phyloP scores from a whole-genome alignment of 192 early-diverging fungal species.

The Backusella tuberculispora region DNA sequence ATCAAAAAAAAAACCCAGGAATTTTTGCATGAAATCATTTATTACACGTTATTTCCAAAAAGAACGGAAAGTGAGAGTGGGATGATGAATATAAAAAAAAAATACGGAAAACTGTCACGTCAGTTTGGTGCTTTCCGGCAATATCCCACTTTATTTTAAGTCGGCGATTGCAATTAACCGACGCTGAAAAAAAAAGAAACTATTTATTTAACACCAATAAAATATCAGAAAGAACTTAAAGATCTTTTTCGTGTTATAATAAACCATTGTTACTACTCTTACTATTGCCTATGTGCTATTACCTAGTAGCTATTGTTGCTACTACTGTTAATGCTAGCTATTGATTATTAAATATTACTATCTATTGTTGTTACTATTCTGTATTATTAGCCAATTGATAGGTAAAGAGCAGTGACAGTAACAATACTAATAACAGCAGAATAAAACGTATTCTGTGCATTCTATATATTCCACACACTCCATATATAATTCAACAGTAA shows the following conservation, averaged over 20 bases:
- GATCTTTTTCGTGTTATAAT: not conserved
- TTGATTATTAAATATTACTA: too few relatives aligned
- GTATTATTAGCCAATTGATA: too few relatives aligned
- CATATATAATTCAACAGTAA: not conserved
- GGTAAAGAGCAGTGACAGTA: too few relatives aligned
- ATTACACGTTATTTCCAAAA: not conserved
- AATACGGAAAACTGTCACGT: not conserved
- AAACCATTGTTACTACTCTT: too few relatives aligned
- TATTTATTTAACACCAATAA: not conserved
- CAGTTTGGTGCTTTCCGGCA: not conserved
- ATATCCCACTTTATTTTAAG: not conserved
- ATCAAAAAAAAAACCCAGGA: not conserved
- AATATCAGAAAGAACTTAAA: not conserved
- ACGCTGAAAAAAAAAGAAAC: not conserved
- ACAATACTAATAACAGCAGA: too few relatives aligned
- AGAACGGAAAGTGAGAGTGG: not conserved
- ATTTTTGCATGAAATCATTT: constrained; percentile 15
- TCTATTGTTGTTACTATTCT: too few relatives aligned
- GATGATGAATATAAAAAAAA: not conserved
- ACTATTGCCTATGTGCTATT: not conserved
- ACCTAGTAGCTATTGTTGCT: too few relatives aligned
- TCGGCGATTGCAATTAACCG: not conserved
- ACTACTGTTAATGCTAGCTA: too few relatives aligned
- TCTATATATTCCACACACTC: too few relatives aligned
- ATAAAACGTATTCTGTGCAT: too few relatives aligned